These are phyloP conservation scores for Blastomyces parvus DNA, from an alignment of 2,329 filamentous ascomycete genomes.

Conservation along the genomic window DNA sequence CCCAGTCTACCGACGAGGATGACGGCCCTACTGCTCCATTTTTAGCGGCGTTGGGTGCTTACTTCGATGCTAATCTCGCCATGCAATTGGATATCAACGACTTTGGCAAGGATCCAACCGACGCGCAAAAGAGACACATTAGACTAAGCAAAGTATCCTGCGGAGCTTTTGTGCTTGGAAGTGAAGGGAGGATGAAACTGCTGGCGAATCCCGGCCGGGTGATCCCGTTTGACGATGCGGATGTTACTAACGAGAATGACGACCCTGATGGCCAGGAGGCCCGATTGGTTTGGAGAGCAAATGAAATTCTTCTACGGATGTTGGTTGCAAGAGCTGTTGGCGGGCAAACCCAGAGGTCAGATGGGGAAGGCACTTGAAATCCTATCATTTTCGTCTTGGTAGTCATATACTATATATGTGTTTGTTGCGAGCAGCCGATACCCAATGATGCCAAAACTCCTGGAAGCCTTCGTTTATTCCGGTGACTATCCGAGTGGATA, in stretches of 20 bases:
- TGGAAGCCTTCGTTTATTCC: neutral
- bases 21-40: constrained; percentile 16
- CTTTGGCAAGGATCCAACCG: constrained; percentile 11
- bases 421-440: neutral
- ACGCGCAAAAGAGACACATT: constrained; percentile 21
- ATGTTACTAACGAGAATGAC: constrained; percentile 15
- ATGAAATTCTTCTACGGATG: constrained; percentile 25
- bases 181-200: constrained; percentile 33
- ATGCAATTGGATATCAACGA: constrained; percentile 29
- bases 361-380: neutral
- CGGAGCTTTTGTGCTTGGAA: constrained; percentile 31
- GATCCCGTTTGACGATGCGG: constrained; percentile 16
- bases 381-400: neutral
- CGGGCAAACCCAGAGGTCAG: neutral
- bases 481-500: neutral
- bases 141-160: constrained; percentile 32
- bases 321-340: constrained; percentile 25
- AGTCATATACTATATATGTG: neutral
- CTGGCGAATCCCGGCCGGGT: constrained; percentile 20
- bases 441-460: neutral
- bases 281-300: constrained; percentile 23
- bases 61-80: constrained; percentile 31
- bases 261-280: constrained; percentile 16
- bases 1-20: neutral
- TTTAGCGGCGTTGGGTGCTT: constrained; percentile 25